A percentile compares a stretch with the other conserved stretches of the same genome.
These are phyloP conservation scores for Massariosphaeria phaeospora DNA, from an alignment of 495 filamentous ascomycete species.

Conservation along the genomic window DNA sequence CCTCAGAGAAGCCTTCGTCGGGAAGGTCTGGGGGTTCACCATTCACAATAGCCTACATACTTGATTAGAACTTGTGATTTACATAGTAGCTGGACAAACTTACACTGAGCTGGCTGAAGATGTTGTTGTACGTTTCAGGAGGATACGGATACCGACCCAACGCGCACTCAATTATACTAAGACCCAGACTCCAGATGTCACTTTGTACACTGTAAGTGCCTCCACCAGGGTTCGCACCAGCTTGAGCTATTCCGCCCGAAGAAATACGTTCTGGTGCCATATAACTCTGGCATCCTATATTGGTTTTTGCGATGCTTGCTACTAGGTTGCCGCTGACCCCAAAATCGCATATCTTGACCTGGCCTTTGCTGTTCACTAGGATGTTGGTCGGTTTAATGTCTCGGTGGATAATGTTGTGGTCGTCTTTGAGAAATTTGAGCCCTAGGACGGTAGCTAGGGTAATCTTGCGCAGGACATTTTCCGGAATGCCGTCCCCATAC, in stretches of 20 bases:
- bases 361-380: constrained; percentile 78
- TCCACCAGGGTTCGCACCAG: constrained; percentile 60
- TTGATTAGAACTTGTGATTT: constrained; percentile 1
- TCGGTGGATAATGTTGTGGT: constrained; percentile 98
- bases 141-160: constrained; percentile 95
- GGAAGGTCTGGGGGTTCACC: constrained; percentile 88
- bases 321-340: constrained; percentile 96
- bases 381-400: constrained; percentile 99
- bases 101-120: constrained; percentile 95
- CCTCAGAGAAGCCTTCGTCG: constrained; percentile 65
- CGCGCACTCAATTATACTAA: constrained; percentile 95
- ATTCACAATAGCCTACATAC: constrained; percentile 84
- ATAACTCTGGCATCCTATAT: constrained; percentile 98
- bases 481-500: constrained; percentile 89
- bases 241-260: constrained; percentile 73
- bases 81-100: constrained; percentile 43
- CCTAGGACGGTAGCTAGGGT: constrained; percentile 87
- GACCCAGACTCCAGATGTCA: constrained; percentile 93
- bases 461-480: constrained; percentile 83
- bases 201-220: constrained; percentile 97
- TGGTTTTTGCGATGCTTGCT: constrained; percentile 96
- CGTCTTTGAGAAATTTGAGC: constrained; percentile 88
- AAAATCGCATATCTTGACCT: constrained; percentile 98
- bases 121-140: constrained; percentile 96
- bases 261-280: constrained; percentile 98